Evolutionary conservation across 345 rosid species (phyloP).

Genomic region (Populus alba): DNA sequence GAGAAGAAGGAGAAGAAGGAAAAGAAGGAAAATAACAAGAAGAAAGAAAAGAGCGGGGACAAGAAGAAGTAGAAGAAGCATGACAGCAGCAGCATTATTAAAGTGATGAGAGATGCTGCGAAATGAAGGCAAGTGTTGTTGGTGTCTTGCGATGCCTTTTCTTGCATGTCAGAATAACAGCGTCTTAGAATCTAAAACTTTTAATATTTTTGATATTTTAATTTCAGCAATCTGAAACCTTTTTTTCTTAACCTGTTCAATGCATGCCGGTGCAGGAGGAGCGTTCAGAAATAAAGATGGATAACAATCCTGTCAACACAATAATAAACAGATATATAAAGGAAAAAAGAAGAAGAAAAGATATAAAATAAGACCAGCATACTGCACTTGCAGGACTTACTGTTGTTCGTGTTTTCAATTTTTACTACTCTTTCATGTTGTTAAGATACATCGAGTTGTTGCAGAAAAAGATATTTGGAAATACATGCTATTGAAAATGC

Average conservation of each 20-base stretch:
- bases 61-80: constrained; percentile 11
- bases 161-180: no score
- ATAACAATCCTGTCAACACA: no score
- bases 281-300: not conserved
- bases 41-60: not conserved
- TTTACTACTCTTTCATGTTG: no score
- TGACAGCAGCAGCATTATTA: not conserved
- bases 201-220: not conserved
- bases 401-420: no score
- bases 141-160: no score
- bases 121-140: not conserved
- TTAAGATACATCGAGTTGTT: no score
- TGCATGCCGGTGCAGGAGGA: not conserved
- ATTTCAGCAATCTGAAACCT: not conserved
- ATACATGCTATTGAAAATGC: no score
- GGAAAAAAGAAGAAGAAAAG: not conserved
- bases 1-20: not conserved
- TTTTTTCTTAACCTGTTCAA: not conserved
- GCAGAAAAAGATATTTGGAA: no score
- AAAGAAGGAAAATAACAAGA: not conserved
- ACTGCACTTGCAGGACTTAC: no score
- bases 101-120: no score
- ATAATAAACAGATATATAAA: not conserved
- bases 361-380: no score
- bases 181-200: no score